Evolutionary conservation across 345 rosid genomes (phyloP).

Genomic region (Passiflora organensis): DNA sequence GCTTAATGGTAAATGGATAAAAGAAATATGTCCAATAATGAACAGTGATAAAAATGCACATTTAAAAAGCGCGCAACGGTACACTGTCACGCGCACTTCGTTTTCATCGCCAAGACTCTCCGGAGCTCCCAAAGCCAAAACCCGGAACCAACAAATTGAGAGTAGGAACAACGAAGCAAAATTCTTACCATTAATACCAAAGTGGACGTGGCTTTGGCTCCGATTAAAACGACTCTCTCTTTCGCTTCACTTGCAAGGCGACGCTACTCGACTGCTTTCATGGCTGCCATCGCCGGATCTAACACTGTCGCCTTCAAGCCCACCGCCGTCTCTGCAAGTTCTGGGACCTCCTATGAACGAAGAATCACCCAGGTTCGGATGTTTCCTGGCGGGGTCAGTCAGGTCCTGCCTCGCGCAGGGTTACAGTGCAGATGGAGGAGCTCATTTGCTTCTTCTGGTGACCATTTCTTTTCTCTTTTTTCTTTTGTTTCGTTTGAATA

Average conservation of each 20-base stretch:
- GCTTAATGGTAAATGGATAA: too few species aligned
- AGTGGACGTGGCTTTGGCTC: background rate
- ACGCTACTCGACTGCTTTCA: constrained; percentile 20
- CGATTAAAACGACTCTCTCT: constrained; percentile 35
- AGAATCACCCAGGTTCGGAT: constrained; percentile 37
- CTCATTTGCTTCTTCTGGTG: constrained; percentile 52
- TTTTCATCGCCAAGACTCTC: constrained; percentile 29
- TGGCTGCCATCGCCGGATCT: constrained; percentile 46
- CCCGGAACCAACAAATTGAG: background rate
- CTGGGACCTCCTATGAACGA: constrained; percentile 22
- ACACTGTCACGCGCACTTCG: constrained; percentile 17
- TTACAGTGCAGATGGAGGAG: constrained; percentile 41
- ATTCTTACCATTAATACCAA: constrained; percentile 6
- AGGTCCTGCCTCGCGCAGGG: constrained; percentile 30
- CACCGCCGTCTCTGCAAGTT: constrained; percentile 25
- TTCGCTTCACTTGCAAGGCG: constrained; percentile 24
- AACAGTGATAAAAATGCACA: too few species aligned
- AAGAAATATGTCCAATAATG: too few species aligned
- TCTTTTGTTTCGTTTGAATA: background rate
- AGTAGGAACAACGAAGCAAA: background rate
- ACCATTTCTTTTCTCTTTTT: constrained; percentile 4
- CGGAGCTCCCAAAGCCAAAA: constrained; percentile 37
- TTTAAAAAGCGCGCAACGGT: too few species aligned
- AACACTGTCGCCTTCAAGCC: constrained; percentile 43
- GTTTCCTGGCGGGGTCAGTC: constrained; percentile 21